Conservation (phyloP, 2,329 filamentous ascomycete species). For the Fonsecaea multimorphosa region DNA sequence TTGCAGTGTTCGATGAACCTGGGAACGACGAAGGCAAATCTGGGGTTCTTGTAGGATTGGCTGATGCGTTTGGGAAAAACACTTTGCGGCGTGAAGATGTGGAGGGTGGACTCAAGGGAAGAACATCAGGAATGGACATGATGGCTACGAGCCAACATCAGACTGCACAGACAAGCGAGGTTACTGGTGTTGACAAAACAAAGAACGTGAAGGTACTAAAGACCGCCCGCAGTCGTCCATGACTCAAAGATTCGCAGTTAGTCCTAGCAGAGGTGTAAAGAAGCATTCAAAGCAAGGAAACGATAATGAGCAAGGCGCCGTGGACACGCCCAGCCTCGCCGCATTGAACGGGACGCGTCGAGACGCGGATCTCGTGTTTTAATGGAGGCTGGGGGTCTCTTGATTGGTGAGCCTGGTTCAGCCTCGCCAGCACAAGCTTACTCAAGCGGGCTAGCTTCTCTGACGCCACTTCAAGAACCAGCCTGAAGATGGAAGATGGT, state of each 20-base stretch:
- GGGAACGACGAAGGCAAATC: conserved; percentile 30
- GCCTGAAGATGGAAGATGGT: background rate
- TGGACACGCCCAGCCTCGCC: background rate
- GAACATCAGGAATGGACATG: conserved; percentile 37
- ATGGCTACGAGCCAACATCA: background rate
- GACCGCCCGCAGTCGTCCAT: conserved; percentile 31
- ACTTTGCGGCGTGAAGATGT: conserved; percentile 35
- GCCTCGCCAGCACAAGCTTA: background rate
- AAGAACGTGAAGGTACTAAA: conserved; percentile 1
- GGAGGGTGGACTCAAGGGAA: conserved; percentile 40
- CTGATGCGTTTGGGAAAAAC: conserved; percentile 3
- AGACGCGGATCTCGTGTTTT: conserved; percentile 10
- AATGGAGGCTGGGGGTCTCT: background rate
- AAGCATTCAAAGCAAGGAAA: background rate
- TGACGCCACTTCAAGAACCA: background rate
- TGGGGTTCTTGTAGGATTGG: conserved; percentile 24
- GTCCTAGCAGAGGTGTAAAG: conserved; percentile 4
- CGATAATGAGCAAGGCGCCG: background rate
- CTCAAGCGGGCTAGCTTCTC: background rate
- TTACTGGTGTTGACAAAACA: conserved; percentile 5
- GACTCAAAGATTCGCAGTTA: background rate
- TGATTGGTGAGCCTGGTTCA: conserved; percentile 1
- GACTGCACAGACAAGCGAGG: background rate
- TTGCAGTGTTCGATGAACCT: conserved; percentile 26
- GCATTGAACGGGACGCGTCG: conserved; percentile 19